A percentile compares a stretch with the other conserved stretches of the same genome.
phyloP scores from a whole-genome alignment of 306 rosid genomes.

The Lablab purpureus region DNA sequence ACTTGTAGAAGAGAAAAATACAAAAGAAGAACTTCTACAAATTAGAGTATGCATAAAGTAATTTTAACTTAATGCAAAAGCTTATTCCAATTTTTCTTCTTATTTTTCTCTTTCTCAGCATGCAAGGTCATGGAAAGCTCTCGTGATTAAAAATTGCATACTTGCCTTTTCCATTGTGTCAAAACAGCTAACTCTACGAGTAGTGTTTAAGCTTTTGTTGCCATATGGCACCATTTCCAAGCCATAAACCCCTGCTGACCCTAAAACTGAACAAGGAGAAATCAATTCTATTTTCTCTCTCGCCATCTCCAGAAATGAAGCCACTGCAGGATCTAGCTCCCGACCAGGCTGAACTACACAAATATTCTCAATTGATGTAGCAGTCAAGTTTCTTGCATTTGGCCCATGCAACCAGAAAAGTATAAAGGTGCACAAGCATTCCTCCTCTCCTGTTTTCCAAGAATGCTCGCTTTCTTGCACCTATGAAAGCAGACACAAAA shows the following conservation, averaged over 20 bases:
- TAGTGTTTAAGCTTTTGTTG: conserved; percentile 21
- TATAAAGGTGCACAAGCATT: conserved; percentile 62
- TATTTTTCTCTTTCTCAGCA: not conserved
- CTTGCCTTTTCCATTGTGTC: conserved; percentile 54
- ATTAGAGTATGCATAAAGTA: too few relatives aligned
- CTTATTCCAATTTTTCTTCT: too few relatives aligned
- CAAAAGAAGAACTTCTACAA: too few relatives aligned
- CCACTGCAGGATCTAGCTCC: conserved; percentile 54
- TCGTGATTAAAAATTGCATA: conserved; percentile 31
- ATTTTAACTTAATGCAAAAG: too few relatives aligned
- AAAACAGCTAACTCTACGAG: conserved; percentile 36
- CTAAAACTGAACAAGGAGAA: conserved; percentile 8
- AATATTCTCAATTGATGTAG: conserved; percentile 49
- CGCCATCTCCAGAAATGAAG: conserved; percentile 55
- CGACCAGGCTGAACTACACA: conserved; percentile 56
- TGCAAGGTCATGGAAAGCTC: conserved; percentile 3
- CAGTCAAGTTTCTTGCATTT: conserved; percentile 44
- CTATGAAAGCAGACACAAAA: conserved; percentile 52
- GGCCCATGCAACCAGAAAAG: conserved; percentile 80
- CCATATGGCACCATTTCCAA: not conserved
- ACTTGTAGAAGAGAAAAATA: too few relatives aligned
- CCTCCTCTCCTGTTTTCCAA: conserved; percentile 54
- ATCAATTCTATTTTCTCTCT: conserved; percentile 46
- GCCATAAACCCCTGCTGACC: conserved; percentile 28
- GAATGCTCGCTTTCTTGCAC: conserved; percentile 59